Base-by-base conservation (phyloP, 2,329 filamentous ascomycete genomes). In the Ophiostoma angusticollis region DNA sequence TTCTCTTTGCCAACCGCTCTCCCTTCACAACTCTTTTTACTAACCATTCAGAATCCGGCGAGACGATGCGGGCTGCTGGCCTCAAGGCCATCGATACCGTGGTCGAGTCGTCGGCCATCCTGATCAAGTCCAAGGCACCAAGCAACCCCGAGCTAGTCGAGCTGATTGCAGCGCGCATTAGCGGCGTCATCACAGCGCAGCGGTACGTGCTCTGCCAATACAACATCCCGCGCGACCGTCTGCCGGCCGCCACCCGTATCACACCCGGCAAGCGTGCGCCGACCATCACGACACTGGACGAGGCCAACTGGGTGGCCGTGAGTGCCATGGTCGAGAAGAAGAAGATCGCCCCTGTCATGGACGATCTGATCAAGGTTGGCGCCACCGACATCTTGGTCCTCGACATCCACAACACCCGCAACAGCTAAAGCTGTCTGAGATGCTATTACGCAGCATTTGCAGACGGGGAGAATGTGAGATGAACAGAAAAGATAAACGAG, bases 21-120 rank as follows among this genome's bases (percentile, higher is more conserved):
- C 2, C 24, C 22, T 23, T 22, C 6, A 9, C 8, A 2, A 14
- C 12, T 14, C 8, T 30, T 22, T 22, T 11, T 8, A 2, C 19
- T 27, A 18, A 25, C 33, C 14, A 5, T 35, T 16, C 50, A 91
- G 89, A 98, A 68, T 96, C 91, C 16, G 91, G 91, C 41, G 89
- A 96, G 62, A 98, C 91, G 0, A 98, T 98, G 91, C 82, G 84
- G 54, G 91, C 89, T 16, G 89, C 89, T 31, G 91, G 91, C 18
- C 72, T 98, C 36, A 87, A 86, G 63, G 80, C 89, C 41, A 95
- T 96, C 51, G 86, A 91, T 51, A 98, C 91, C 3, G 86, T 98
- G 19, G 72, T 95, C 37, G 78, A 85, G 41, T 87, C 82, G 40
- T 84, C 80, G 14, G 87, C 91, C 23, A 80, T 95, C 34, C 72